A percentile compares a stretch with the other conserved stretches of the same genome.
phyloP scores from a whole-genome alignment of 768 basidiomycete genomes.

The Psilocybe subaeruginosa region DNA sequence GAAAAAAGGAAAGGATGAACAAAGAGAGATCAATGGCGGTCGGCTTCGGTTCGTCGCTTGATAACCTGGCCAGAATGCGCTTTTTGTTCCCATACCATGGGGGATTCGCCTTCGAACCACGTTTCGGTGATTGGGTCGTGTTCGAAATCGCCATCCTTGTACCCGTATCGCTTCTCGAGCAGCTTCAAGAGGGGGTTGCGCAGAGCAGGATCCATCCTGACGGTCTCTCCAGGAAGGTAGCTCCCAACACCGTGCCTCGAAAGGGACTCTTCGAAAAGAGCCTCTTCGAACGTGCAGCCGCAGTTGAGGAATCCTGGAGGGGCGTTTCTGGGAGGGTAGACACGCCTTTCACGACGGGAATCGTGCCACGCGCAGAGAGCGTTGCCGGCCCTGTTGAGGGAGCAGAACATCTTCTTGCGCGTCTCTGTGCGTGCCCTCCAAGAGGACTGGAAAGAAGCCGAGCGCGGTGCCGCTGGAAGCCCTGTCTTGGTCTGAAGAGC shows the following conservation, averaged over 20 bases:
- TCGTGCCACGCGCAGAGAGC: slow-evolving; percentile 92
- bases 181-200: slow-evolving; percentile 79
- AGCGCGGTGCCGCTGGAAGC: slow-evolving; percentile 34
- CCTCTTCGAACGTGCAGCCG: slow-evolving; percentile 83
- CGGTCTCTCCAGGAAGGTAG: slow-evolving; percentile 82
- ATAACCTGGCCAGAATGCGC: slow-evolving; percentile 38
- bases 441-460: slow-evolving; percentile 54
- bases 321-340: slow-evolving; percentile 78
- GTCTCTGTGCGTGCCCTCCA: slow-evolving; percentile 80
- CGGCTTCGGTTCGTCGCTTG: slow-evolving; percentile 35
- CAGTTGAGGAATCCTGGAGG: slow-evolving; percentile 82
- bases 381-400: slow-evolving; percentile 85
- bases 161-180: slow-evolving; percentile 72
- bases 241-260: slow-evolving; percentile 79
- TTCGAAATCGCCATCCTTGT: slow-evolving; percentile 88
- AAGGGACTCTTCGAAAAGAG: slow-evolving; percentile 85
- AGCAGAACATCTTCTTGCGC: slow-evolving; percentile 72
- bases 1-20: neutral
- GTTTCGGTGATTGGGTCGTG: slow-evolving; percentile 62
- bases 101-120: slow-evolving; percentile 74
- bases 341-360: slow-evolving; percentile 80
- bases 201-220: slow-evolving; percentile 88
- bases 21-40: slow-evolving; percentile 13
- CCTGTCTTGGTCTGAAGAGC: slow-evolving; percentile 28
- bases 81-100: slow-evolving; percentile 63